phyloP scores from a whole-genome alignment of 306 rosid species.

The Echinosophora koreensis region DNA sequence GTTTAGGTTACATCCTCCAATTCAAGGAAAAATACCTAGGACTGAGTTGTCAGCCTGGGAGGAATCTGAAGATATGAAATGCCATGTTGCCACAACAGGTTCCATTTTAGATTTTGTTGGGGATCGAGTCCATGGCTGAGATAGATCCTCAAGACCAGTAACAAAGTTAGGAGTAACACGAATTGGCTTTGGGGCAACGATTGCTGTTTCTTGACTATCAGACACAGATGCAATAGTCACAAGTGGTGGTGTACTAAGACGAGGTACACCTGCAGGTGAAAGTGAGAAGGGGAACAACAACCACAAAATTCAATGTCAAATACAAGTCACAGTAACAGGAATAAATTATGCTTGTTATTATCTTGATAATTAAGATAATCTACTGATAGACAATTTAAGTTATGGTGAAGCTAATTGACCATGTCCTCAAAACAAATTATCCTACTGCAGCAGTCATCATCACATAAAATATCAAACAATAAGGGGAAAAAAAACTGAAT shows the following conservation, averaged over 20 bases:
- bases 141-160: constrained; percentile 83
- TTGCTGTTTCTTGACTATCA: constrained; percentile 69
- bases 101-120: constrained; percentile 91
- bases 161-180: constrained; percentile 77
- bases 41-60: constrained; percentile 61
- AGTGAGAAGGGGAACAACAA: constrained; percentile 34
- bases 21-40: constrained; percentile 72
- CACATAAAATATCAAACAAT: constrained; percentile 26
- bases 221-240: constrained; percentile 64
- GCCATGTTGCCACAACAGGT: constrained; percentile 91
- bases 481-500: constrained; percentile 35
- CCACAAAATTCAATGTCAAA: constrained; percentile 30
- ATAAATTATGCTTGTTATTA: constrained; percentile 20
- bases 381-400: constrained; percentile 30
- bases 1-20: constrained; percentile 43
- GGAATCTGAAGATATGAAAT: constrained; percentile 71
- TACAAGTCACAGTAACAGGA: constrained; percentile 27
- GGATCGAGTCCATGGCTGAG: constrained; percentile 99
- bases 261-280: constrained; percentile 90
- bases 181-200: constrained; percentile 92
- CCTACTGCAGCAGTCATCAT: constrained; percentile 36
- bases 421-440: constrained; percentile 23
- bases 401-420: constrained; percentile 17
- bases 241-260: constrained; percentile 97
- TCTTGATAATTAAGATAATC: constrained; percentile 41